Evolutionary conservation across 192 early-diverging fungal genomes (phyloP), one percentile per base, ranked within the genome.

Genomic region (Coemansia sp.): DNA sequence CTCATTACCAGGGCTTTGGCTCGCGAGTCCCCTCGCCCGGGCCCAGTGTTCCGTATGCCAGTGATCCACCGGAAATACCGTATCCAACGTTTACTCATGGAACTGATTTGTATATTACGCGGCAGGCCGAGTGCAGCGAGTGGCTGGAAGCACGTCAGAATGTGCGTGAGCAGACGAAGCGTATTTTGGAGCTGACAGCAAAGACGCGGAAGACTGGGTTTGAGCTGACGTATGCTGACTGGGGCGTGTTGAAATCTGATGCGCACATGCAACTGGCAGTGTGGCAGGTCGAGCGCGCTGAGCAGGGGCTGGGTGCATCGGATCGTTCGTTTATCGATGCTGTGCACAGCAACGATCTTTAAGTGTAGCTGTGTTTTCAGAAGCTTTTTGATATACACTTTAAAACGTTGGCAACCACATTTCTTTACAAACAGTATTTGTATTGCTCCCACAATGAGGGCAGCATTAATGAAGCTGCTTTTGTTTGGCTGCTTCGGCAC

Each of bases 271-370:
- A 80, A 59, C 51, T 80, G 22, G 77, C 77, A 0, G 13, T 54
- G 20, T 74, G 71, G 77, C 77, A 80, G 48, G 56, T 80, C 1
- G 77, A 80, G 62, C 77, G 77, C 4, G 77, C 71, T n/a, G 77
- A 80, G 54, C 68, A 71, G 35, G 77, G 77, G 1, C 68, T 80
- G 7, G 66, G 66, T 2, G n/a, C 65, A 12, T 43, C 61, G 2
- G 61, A 52, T 50, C 57, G 60, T 6, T 61, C 71, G 50, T 35
- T 71, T n/a, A 63, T 74, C 11, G 68, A 61, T 13, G 22, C 27
- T 7, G 8, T 50, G 39, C 62, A 68, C 29, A 59, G 37, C 55
- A 66, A 72, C 13, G 32, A 9, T 35, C 32, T 35, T 9, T 35
- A 35, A 35, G 32, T 35, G 7, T 35, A 35, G 32, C 1, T 35